These are phyloP conservation scores for Oxytropis ochrocephala DNA, from an alignment of 306 rosid genomes.

Conservation along the genomic window DNA sequence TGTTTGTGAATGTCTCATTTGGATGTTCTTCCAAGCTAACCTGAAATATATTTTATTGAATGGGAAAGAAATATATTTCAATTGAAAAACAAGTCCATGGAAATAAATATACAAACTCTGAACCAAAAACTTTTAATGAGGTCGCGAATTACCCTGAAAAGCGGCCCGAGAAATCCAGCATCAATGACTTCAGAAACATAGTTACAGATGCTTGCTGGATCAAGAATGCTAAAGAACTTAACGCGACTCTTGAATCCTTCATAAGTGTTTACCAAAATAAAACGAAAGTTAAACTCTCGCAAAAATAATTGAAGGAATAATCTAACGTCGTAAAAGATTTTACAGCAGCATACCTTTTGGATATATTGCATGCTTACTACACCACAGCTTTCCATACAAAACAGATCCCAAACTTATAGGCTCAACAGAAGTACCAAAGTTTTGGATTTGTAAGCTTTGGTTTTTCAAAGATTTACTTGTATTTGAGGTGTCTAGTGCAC, in stretches of 20 bases:
- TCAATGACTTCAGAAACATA: slow-evolving; percentile 76
- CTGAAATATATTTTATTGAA: slow-evolving; percentile 37
- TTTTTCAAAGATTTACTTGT: slow-evolving; percentile 6
- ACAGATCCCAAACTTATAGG: slow-evolving; percentile 52
- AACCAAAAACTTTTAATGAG: neutral
- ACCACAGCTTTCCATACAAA: slow-evolving; percentile 58
- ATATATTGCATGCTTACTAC: slow-evolving; percentile 61
- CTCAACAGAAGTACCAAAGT: slow-evolving; percentile 33
- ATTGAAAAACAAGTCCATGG: slow-evolving; percentile 2
- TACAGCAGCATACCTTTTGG: slow-evolving; percentile 64
- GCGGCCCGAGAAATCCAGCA: slow-evolving; percentile 78
- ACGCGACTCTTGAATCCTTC: slow-evolving; percentile 78
- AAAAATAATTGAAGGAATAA: neutral
- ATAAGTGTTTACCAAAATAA: slow-evolving; percentile 21
- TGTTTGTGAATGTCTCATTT: slow-evolving; percentile 36
- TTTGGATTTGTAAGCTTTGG: slow-evolving; percentile 1
- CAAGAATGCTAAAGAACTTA: slow-evolving; percentile 52
- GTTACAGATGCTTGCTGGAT: slow-evolving; percentile 52
- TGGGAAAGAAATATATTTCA: neutral
- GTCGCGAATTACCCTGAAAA: slow-evolving; percentile 59
- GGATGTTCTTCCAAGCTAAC: slow-evolving; percentile 69
- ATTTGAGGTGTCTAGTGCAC: neutral
- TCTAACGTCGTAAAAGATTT: neutral
- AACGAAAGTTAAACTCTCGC: slow-evolving; percentile 5
- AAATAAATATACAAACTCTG: neutral